These are phyloP conservation scores for Dunaliella primolecta DNA, from an alignment of 139 green algal genomes.

Conservation along the genomic window DNA sequence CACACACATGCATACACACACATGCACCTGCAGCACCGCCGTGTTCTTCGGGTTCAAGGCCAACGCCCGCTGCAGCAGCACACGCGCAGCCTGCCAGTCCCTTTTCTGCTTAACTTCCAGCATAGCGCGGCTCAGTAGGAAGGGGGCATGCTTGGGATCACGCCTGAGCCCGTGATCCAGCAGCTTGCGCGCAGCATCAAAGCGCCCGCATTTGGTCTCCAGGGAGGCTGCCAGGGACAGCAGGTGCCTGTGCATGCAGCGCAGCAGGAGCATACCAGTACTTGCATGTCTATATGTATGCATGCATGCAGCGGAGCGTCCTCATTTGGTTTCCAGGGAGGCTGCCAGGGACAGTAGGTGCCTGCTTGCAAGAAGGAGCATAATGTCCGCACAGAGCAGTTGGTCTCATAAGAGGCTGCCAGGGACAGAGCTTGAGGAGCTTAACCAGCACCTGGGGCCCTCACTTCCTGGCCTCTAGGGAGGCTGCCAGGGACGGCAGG, in stretches of 20 bases:
- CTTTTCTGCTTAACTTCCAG: not conserved
- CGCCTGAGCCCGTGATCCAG: constrained; percentile 13
- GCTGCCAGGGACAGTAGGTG: constrained; percentile 30
- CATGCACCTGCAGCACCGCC: constrained; percentile 31
- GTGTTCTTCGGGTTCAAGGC: constrained; percentile 19
- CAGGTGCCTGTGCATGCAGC: constrained; percentile 11
- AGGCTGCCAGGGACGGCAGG: too few relatives aligned
- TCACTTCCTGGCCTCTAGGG: too few relatives aligned
- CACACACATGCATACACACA: not conserved
- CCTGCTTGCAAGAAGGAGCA: not conserved
- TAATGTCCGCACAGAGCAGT: too few relatives aligned
- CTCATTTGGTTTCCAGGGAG: constrained; percentile 24
- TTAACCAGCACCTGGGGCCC: not conserved
- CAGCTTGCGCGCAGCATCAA: constrained; percentile 12
- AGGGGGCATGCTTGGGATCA: constrained; percentile 22
- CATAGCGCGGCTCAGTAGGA: constrained; percentile 23
- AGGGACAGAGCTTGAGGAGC: not conserved
- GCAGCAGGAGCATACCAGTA: not conserved
- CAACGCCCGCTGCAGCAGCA: constrained; percentile 13
- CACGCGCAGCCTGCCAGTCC: constrained; percentile 10
- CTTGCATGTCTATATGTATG: too few relatives aligned
- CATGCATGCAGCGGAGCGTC: not conserved
- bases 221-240: constrained; percentile 31
- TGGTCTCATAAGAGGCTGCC: not conserved
- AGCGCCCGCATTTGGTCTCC: constrained; percentile 22